Evolutionary conservation across 164 flowering plant species (phyloP).

Genomic region (Vitis riparia): DNA sequence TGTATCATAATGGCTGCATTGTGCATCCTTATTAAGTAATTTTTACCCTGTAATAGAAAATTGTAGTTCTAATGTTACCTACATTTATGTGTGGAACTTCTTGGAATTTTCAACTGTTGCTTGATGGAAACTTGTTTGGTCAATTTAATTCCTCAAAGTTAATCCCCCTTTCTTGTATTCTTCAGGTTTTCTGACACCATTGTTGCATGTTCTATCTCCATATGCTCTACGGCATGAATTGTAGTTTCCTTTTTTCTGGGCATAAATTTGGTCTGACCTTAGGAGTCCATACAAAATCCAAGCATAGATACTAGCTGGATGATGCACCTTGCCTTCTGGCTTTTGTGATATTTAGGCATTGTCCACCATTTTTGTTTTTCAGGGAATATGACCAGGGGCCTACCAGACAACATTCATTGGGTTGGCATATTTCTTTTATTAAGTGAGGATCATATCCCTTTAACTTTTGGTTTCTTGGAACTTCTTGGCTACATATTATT

Average conservation of each 20-base stretch:
- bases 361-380: constrained; percentile 13
- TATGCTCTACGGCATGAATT: too few species aligned
- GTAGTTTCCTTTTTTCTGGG: too few species aligned
- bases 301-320: too few species aligned
- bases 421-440: constrained; percentile 84
- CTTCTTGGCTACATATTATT: not conserved
- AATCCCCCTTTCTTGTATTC: not conserved
- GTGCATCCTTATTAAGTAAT: too few species aligned
- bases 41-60: not conserved
- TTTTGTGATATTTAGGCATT: too few species aligned
- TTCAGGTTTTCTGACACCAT: not conserved
- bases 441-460: constrained; percentile 44
- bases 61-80: not conserved
- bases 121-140: not conserved
- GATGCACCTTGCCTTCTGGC: too few species aligned
- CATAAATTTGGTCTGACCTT: too few species aligned
- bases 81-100: not conserved
- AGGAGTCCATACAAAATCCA: too few species aligned
- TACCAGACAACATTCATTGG: constrained; percentile 51
- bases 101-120: not conserved
- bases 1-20: too few species aligned
- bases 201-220: not conserved
- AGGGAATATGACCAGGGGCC: constrained; percentile 56
- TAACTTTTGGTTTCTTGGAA: not conserved
- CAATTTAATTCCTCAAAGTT: not conserved